A percentile compares a stretch with the other conserved stretches of the same genome.
phyloP scores from a whole-genome alignment of 768 basidiomycete species.

The Cyclocybe cylindracea region DNA sequence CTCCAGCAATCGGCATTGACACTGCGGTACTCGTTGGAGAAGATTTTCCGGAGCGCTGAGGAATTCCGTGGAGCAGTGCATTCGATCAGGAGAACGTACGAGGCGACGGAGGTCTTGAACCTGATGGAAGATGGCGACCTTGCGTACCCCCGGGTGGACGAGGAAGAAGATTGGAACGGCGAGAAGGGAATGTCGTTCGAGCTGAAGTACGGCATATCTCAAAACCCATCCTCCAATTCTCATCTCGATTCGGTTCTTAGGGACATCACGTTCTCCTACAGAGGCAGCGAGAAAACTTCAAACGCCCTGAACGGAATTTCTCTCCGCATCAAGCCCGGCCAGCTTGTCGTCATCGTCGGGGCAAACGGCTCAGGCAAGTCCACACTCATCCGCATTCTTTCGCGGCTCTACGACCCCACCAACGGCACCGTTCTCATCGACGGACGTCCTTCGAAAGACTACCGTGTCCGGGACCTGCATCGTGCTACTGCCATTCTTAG shows the following conservation, averaged over 20 bases:
- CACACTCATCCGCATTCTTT: slow-evolving; percentile 51
- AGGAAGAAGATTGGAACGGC: not conserved
- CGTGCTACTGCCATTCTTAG: slow-evolving; percentile 46
- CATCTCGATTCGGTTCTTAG: slow-evolving; percentile 25
- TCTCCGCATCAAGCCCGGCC: slow-evolving; percentile 44
- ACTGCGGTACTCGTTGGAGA: slow-evolving; percentile 25
- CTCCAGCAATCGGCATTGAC: slow-evolving; percentile 36
- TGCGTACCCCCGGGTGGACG: slow-evolving; percentile 21
- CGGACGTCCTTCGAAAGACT: slow-evolving; percentile 35
- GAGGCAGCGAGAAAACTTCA: slow-evolving; percentile 35
- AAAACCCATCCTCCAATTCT: not conserved
- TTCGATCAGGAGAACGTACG: slow-evolving; percentile 34
- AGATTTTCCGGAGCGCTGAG: slow-evolving; percentile 16
- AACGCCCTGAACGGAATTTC: slow-evolving; percentile 41
- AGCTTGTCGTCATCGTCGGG: slow-evolving; percentile 59
- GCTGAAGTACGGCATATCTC: slow-evolving; percentile 13
- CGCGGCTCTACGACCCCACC: slow-evolving; percentile 47
- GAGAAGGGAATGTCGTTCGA: slow-evolving; percentile 26
- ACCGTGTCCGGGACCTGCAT: slow-evolving; percentile 41
- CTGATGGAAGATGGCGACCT: slow-evolving; percentile 25
- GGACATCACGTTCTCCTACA: slow-evolving; percentile 54
- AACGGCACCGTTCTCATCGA: slow-evolving; percentile 47
- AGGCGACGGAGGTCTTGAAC: slow-evolving; percentile 17
- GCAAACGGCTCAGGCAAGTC: slow-evolving; percentile 59
- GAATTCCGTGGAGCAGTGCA: slow-evolving; percentile 23